phyloP scores from a whole-genome alignment of 2,329 filamentous ascomycete genomes.

The Cladosporium sp. region DNA sequence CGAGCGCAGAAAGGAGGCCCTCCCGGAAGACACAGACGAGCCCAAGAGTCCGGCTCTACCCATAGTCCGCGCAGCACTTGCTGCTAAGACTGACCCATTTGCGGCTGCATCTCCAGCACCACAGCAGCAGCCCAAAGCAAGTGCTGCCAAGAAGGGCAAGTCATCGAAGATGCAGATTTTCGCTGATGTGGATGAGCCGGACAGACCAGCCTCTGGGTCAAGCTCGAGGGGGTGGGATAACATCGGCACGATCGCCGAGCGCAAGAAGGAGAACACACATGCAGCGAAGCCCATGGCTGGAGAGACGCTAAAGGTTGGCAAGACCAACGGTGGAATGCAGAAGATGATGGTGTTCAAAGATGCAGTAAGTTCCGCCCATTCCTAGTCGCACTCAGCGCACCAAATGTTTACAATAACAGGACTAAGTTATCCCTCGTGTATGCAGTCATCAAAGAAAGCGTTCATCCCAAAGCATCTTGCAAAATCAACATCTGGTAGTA shows the following conservation, averaged over 20 bases:
- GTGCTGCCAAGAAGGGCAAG: slow-evolving; percentile 57
- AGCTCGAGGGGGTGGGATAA: slow-evolving; percentile 79
- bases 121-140: slow-evolving; percentile 51
- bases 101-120: slow-evolving; percentile 35
- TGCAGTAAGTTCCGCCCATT: slow-evolving; percentile 65
- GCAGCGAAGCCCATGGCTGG: slow-evolving; percentile 88
- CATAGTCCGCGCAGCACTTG: slow-evolving; percentile 74
- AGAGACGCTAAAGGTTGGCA: slow-evolving; percentile 82
- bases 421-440: slow-evolving; percentile 73
- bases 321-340: slow-evolving; percentile 68
- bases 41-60: slow-evolving; percentile 86
- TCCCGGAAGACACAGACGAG: slow-evolving; percentile 56
- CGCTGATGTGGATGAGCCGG: slow-evolving; percentile 59
- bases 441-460: slow-evolving; percentile 41
- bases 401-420: slow-evolving; percentile 84
- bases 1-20: slow-evolving; percentile 69
- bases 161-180: slow-evolving; percentile 88
- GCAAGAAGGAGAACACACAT: slow-evolving; percentile 89
- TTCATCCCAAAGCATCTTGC: slow-evolving; percentile 26
- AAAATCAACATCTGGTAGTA: slow-evolving; percentile 19
- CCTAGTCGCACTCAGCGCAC: slow-evolving; percentile 40
- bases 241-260: slow-evolving; percentile 78
- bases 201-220: slow-evolving; percentile 54
- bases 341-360: slow-evolving; percentile 96
- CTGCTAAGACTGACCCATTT: slow-evolving; percentile 82